Evolutionary conservation across 2,329 filamentous ascomycete genomes (phyloP).

Genomic region (Clarireedia homoeocarpa): DNA sequence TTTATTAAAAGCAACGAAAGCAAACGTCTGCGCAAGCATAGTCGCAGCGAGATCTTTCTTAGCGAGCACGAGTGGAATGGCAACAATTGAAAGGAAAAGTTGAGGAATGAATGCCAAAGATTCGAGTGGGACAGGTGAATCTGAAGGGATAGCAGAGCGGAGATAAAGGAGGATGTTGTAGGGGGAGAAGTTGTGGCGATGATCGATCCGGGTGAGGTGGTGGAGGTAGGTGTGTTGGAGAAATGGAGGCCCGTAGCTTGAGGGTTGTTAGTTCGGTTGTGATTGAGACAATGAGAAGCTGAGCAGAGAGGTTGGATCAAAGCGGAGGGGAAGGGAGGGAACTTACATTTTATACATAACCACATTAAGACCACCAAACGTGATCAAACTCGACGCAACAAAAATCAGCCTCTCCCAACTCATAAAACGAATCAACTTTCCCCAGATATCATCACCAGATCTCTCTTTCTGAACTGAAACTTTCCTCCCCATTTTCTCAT

Average conservation of each 20-base stretch:
- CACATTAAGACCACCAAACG: slow-evolving; percentile 67
- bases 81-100: slow-evolving; percentile 66
- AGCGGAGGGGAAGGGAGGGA: background rate
- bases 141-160: slow-evolving; percentile 52
- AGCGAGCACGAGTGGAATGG: slow-evolving; percentile 68
- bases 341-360: slow-evolving; percentile 69
- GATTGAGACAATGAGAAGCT: background rate
- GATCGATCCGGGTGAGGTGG: slow-evolving; percentile 86
- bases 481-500: background rate
- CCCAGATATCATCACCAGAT: background rate
- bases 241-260: slow-evolving; percentile 71
- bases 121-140: slow-evolving; percentile 46
- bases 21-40: slow-evolving; percentile 93
- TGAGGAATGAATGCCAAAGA: slow-evolving; percentile 86
- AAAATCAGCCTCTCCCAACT: slow-evolving; percentile 31
- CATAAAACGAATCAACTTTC: slow-evolving; percentile 13
- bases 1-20: slow-evolving; percentile 97
- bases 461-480: background rate
- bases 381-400: slow-evolving; percentile 56
- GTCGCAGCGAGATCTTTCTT: slow-evolving; percentile 74
- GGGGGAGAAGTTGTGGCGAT: slow-evolving; percentile 96
- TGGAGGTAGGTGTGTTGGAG: slow-evolving; percentile 87
- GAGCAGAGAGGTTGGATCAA: background rate
- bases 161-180: slow-evolving; percentile 92
- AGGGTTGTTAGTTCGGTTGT: background rate